Conservation (phyloP, 257 asterid genomes). For the Gentiana straminea region DNA sequence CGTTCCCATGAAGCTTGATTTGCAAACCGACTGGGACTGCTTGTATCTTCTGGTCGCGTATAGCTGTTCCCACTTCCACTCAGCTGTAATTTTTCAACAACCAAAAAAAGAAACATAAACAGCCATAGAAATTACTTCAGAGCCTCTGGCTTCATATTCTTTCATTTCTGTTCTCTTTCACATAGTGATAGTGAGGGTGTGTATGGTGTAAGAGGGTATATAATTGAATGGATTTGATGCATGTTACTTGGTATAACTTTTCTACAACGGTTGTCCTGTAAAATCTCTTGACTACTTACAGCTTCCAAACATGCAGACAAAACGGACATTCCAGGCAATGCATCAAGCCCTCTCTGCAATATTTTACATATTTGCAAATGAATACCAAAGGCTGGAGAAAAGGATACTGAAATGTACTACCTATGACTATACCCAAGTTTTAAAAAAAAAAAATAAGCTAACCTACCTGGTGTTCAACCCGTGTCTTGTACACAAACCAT, state of each 20-base stretch:
- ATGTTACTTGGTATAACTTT: too few relatives aligned
- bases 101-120: background rate
- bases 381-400: conserved; percentile 3
- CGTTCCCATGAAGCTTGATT: conserved; percentile 57
- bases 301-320: conserved; percentile 84
- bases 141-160: background rate
- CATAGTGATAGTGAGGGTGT: background rate
- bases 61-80: conserved; percentile 54
- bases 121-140: background rate
- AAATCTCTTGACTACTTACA: conserved; percentile 28
- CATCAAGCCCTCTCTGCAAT: conserved; percentile 77
- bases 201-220: background rate
- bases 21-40: conserved; percentile 25
- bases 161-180: background rate
- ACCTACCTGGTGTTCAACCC: conserved; percentile 58
- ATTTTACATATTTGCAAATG: conserved; percentile 4
- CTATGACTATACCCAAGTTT: too few relatives aligned
- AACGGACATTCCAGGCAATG: conserved; percentile 81
- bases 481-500: conserved; percentile 65
- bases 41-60: conserved; percentile 34
- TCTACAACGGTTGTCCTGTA: too few relatives aligned
- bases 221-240: too few relatives aligned
- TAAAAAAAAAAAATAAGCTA: conserved; percentile 7
- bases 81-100: conserved; percentile 36
- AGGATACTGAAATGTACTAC: background rate